Conservation (phyloP, 345 rosid genomes). For the Hevea brasiliensis region DNA sequence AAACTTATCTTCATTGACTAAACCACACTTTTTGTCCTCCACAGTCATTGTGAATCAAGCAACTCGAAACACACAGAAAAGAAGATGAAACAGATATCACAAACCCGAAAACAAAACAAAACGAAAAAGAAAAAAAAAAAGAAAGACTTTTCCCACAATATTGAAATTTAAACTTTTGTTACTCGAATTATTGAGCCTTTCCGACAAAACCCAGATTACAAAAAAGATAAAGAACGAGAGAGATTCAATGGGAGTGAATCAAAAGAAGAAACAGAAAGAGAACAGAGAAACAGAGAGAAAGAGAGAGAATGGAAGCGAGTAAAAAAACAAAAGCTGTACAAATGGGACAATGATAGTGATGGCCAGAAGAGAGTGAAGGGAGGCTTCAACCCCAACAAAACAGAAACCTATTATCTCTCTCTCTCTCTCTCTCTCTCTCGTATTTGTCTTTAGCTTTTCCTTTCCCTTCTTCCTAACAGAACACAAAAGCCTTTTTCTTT, state of each 20-base stretch:
- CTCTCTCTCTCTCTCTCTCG: conserved; percentile 23
- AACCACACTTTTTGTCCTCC: conserved; percentile 31
- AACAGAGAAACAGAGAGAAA: not conserved
- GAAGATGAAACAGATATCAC: not conserved
- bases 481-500: conserved; percentile 20
- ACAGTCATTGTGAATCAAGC: conserved; percentile 37
- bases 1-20: conserved; percentile 35
- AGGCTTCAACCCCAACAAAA: conserved; percentile 22
- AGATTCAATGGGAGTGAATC: not conserved
- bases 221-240: not conserved
- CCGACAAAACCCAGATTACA: conserved; percentile 26
- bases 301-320: conserved; percentile 6
- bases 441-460: conserved; percentile 34
- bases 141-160: not conserved
- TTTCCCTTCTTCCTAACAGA: conserved; percentile 23
- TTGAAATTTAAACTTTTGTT: not conserved
- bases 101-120: not conserved
- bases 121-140: conserved; percentile 4
- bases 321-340: conserved; percentile 23
- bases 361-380: conserved; percentile 24
- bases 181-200: not conserved
- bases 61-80: not conserved
- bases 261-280: conserved; percentile 14
- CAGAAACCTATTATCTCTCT: conserved; percentile 18
- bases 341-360: conserved; percentile 46